Conservation (phyloP, 1,284 basidiomycete genomes). For the Ustilago sp. region DNA sequence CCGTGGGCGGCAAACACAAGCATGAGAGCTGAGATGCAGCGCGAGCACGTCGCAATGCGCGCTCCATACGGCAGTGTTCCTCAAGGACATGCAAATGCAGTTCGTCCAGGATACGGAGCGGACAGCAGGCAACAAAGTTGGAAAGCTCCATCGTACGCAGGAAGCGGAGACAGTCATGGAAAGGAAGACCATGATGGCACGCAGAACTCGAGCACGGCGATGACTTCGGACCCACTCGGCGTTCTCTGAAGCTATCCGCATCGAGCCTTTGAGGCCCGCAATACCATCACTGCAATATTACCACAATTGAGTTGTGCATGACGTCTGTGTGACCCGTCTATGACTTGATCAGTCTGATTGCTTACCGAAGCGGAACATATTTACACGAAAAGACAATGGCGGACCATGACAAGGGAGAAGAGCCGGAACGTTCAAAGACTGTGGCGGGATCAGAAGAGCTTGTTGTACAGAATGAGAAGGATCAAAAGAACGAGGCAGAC, state of each 20-base stretch:
- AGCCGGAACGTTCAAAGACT: neutral
- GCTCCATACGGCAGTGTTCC: constrained; percentile 4
- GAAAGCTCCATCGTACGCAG: neutral
- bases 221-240: constrained; percentile 39
- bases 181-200: neutral
- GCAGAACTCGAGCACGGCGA: constrained; percentile 2
- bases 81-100: neutral
- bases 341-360: neutral
- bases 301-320: neutral
- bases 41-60: constrained; percentile 43
- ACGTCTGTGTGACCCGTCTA: too few relatives aligned
- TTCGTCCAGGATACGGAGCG: constrained; percentile 6
- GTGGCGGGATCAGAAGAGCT: constrained; percentile 46
- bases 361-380: neutral
- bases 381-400: constrained; percentile 6
- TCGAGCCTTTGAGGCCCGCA: neutral
- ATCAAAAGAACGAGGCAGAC: constrained; percentile 67
- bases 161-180: neutral
- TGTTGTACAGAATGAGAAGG: constrained; percentile 67
- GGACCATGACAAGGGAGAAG: neutral
- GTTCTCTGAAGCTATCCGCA: constrained; percentile 12
- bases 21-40: constrained; percentile 44
- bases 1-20: constrained; percentile 36
- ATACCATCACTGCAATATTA: neutral
- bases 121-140: constrained; percentile 22